These are phyloP conservation scores for Aspergillus olivimuriae DNA, from an alignment of 495 filamentous ascomycete species.

Conservation along the genomic window DNA sequence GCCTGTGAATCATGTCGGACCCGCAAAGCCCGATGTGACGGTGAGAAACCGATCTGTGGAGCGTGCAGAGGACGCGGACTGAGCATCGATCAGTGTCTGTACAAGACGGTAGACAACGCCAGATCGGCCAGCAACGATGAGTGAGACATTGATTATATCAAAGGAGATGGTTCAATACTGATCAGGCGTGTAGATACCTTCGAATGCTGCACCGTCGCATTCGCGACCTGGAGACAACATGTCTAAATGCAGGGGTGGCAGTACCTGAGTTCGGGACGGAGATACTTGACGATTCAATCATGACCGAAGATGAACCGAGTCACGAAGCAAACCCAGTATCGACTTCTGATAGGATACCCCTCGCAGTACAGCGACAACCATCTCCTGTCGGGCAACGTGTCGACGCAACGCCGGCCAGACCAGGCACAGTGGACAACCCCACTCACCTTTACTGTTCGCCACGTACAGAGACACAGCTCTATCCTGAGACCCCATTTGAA, in stretches of 20 bases:
- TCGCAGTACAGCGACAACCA: not conserved
- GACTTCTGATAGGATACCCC: not conserved
- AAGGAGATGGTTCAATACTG: not conserved
- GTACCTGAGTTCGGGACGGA: constrained; percentile 7
- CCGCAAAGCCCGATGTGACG: constrained; percentile 39
- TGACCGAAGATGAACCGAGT: not conserved
- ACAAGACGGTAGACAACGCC: constrained; percentile 25
- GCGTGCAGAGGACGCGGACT: constrained; percentile 32
- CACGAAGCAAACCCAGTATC: constrained; percentile 3
- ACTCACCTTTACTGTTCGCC: too few species aligned
- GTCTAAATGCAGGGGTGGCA: constrained; percentile 23
- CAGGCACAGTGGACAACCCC: not conserved
- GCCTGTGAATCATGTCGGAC: constrained; percentile 38
- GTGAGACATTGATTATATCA: constrained; percentile 3
- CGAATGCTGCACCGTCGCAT: constrained; percentile 31
- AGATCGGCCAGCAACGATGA: constrained; percentile 34
- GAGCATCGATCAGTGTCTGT: constrained; percentile 30
- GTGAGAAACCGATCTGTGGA: constrained; percentile 39
- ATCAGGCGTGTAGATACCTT: constrained; percentile 22
- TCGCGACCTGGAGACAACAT: constrained; percentile 29
- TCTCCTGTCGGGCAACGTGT: not conserved
- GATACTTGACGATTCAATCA: not conserved
- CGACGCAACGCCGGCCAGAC: not conserved
- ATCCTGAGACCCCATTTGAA: not conserved
- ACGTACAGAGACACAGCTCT: too few species aligned